Percentiles rank a stretch among this genome's conserved stretches.
Conservation (phyloP, 805 yeast species). For the Hanseniaspora meyeri region DNA sequence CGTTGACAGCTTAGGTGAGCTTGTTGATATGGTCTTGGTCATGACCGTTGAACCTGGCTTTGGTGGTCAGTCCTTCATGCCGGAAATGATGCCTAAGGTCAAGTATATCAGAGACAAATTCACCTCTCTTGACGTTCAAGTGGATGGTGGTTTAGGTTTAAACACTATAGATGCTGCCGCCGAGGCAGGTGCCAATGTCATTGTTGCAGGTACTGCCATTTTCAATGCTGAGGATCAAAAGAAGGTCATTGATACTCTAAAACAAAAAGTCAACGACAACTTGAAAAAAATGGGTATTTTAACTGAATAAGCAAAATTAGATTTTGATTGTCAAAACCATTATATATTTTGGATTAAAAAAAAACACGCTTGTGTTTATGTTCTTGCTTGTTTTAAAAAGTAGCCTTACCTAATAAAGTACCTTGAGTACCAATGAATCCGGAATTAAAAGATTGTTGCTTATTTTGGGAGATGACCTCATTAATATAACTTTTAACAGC, state of each 20-base stretch:
- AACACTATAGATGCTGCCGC: constrained; percentile 81
- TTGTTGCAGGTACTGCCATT: constrained; percentile 93
- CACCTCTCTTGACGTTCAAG: constrained; percentile 80
- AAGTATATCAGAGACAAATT: constrained; percentile 55
- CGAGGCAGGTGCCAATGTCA: constrained; percentile 94
- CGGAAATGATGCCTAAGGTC: constrained; percentile 93
- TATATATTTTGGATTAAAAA: not conserved
- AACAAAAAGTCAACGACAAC: constrained; percentile 44
- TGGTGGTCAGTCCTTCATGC: constrained; percentile 95
- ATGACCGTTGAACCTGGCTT: constrained; percentile 99
- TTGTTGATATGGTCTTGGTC: constrained; percentile 84
- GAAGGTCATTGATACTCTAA: constrained; percentile 58
- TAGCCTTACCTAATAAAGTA: constrained; percentile 73
- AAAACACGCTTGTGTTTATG: constrained; percentile 8
- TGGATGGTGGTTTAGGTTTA: constrained; percentile 89
- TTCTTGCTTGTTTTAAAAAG: constrained; percentile 28
- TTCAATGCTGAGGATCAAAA: constrained; percentile 73
- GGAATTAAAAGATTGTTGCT: constrained; percentile 31
- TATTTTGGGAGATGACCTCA: constrained; percentile 6
- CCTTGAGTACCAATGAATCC: constrained; percentile 46
- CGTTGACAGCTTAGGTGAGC: constrained; percentile 58
- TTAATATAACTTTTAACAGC: constrained; percentile 18
- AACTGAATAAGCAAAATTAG: constrained; percentile 19
- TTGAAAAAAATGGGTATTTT: constrained; percentile 36
- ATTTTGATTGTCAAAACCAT: not conserved